Conservation (phyloP, 179 eudicot genomes). For the Gypsophila paniculata region DNA sequence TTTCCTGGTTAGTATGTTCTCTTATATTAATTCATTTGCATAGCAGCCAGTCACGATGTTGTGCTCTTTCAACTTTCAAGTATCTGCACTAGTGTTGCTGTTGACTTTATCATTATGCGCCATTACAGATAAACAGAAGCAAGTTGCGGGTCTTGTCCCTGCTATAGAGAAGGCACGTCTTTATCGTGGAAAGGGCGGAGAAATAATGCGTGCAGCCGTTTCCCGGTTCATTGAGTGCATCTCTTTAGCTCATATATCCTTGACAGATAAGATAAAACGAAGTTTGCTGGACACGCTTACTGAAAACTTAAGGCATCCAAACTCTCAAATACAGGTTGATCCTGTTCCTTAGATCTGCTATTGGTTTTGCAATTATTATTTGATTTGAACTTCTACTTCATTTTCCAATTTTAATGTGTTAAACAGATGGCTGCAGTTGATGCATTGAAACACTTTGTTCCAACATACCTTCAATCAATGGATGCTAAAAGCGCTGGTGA, state of each 20-base stretch:
- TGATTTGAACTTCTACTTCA: background rate
- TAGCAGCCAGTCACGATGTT: background rate
- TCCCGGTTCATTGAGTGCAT: conserved; percentile 81
- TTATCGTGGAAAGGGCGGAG: conserved; percentile 99
- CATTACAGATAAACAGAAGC: conserved; percentile 75
- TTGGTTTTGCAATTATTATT: conserved; percentile 14
- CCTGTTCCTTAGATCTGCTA: conserved; percentile 17
- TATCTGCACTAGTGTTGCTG: background rate
- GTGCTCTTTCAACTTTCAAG: background rate
- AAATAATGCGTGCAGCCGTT: conserved; percentile 96
- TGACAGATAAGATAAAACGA: conserved; percentile 61
- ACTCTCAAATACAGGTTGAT: conserved; percentile 76
- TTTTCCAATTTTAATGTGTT: conserved; percentile 22
- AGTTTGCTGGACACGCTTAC: conserved; percentile 80
- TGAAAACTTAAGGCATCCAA: conserved; percentile 94
- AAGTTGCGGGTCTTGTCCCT: conserved; percentile 75
- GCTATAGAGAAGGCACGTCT: conserved; percentile 96
- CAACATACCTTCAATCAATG: conserved; percentile 51
- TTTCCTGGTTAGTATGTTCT: conserved; percentile 51
- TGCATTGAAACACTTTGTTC: conserved; percentile 72
- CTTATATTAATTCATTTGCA: background rate
- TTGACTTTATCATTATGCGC: conserved; percentile 2
- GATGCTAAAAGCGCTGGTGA: conserved; percentile 50
- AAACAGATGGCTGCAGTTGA: conserved; percentile 73
- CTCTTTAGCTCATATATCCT: conserved; percentile 46